Conservation (phyloP, 2,329 filamentous ascomycete species). For the Fusarium gaditjirri region DNA sequence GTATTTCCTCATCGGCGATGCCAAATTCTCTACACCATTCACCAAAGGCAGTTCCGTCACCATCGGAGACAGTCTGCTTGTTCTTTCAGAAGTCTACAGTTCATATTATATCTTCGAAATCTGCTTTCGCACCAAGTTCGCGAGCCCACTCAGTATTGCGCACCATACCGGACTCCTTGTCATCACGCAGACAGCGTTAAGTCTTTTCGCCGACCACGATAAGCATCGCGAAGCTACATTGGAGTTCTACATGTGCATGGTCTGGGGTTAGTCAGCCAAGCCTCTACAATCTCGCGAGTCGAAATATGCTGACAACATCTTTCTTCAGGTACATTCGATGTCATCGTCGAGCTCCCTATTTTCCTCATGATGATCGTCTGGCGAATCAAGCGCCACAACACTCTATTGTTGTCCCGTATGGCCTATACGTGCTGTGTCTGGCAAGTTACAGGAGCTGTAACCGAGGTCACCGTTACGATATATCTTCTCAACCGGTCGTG, state of each 20-base stretch:
- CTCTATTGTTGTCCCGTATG: background rate
- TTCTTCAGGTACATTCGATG: background rate
- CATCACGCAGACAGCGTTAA: background rate
- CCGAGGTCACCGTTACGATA: background rate
- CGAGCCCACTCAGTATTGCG: conserved; percentile 14
- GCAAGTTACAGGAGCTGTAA: background rate
- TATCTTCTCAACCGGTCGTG: conserved; percentile 12
- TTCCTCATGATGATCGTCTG: conserved; percentile 13
- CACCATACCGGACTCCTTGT: conserved; percentile 2
- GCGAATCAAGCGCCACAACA: conserved; percentile 1
- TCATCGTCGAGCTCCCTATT: conserved; percentile 14
- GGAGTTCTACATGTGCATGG: conserved; percentile 27
- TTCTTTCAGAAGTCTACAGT: conserved; percentile 7
- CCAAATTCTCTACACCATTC: background rate
- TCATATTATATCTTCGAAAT: conserved; percentile 18
- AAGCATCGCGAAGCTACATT: conserved; percentile 9
- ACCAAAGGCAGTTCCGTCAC: background rate
- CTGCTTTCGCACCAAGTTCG: conserved; percentile 18
- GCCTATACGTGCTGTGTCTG: conserved; percentile 10
- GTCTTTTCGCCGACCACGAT: conserved; percentile 1
- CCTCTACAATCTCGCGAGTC: fast-evolving
- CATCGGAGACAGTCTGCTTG: background rate
- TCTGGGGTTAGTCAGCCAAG: conserved; percentile 5
- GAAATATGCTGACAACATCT: background rate
- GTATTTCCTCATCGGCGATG: conserved; percentile 1